Conservation (phyloP, 1,139 yeast genomes). For the Saccharomyces hybrid region DNA sequence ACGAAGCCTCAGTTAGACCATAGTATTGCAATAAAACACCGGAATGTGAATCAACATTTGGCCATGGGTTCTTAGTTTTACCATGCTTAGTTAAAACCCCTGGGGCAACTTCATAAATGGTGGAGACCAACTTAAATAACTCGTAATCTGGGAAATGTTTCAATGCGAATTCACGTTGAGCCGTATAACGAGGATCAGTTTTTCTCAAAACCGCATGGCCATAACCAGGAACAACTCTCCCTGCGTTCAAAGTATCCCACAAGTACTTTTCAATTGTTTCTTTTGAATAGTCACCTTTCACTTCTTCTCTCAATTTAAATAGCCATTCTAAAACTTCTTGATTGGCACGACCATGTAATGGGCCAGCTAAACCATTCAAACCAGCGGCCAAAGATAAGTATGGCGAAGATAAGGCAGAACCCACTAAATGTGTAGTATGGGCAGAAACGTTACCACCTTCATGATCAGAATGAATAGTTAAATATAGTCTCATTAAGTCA, state of each 20-base stretch:
- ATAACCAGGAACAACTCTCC: slow-evolving; percentile 40
- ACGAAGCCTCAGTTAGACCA: slow-evolving; percentile 89
- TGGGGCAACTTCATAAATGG: slow-evolving; percentile 93
- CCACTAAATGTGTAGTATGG: slow-evolving; percentile 39
- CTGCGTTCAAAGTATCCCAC: slow-evolving; percentile 35
- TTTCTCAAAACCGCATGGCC: slow-evolving; percentile 40
- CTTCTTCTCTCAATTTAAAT: slow-evolving; percentile 31
- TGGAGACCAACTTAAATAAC: slow-evolving; percentile 79
- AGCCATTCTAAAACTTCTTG: slow-evolving; percentile 39
- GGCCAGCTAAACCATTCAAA: slow-evolving; percentile 39
- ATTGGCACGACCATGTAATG: slow-evolving; percentile 39
- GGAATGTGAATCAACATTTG: slow-evolving; percentile 96
- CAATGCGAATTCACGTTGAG: slow-evolving; percentile 93
- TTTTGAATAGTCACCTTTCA: slow-evolving; percentile 24
- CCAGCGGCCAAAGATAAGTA: slow-evolving; percentile 37
- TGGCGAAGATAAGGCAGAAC: slow-evolving; percentile 37
- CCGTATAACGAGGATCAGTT: slow-evolving; percentile 66
- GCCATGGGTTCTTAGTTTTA: slow-evolving; percentile 98
- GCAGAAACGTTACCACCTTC: slow-evolving; percentile 43
- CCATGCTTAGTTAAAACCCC: slow-evolving; percentile 92
- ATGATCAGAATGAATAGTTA: slow-evolving; percentile 40
- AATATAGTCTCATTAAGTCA: slow-evolving; percentile 36
- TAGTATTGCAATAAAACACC: slow-evolving; percentile 96
- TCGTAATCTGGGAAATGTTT: slow-evolving; percentile 97
- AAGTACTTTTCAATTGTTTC: slow-evolving; percentile 32